A percentile compares a stretch with the other conserved stretches of the same genome.
phyloP scores from a whole-genome alignment of 257 asterid species.

The Agastache rugosa region DNA sequence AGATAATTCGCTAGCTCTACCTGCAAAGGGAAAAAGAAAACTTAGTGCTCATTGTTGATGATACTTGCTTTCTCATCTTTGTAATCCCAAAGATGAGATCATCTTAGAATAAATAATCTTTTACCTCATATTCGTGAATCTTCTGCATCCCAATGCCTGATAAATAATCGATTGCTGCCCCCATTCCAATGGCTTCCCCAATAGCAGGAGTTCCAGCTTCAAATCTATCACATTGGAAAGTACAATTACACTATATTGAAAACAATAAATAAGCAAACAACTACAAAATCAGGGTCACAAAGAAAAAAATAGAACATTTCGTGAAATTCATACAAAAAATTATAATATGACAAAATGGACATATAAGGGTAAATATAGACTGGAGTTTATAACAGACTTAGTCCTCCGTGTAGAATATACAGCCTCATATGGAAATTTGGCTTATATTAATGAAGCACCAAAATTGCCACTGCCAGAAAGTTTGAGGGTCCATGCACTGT shows the following conservation, averaged over 20 bases:
- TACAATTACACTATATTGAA: constrained; percentile 13
- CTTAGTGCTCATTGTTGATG: too few relatives aligned
- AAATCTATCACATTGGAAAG: constrained; percentile 56
- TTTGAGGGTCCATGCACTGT: background rate
- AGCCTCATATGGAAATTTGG: background rate
- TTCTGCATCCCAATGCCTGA: constrained; percentile 88
- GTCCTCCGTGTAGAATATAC: background rate
- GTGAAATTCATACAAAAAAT: background rate
- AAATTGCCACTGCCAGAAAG: background rate
- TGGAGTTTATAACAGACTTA: background rate
- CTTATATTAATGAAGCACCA: background rate
- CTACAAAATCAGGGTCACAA: background rate
- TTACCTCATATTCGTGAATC: constrained; percentile 92
- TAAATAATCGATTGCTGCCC: constrained; percentile 89
- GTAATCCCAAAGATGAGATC: too few relatives aligned
- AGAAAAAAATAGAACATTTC: constrained; percentile 1
- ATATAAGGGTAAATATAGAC: background rate
- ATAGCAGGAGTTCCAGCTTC: constrained; percentile 99
- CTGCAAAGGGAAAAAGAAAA: constrained; percentile 43
- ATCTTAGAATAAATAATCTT: background rate
- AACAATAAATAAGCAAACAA: constrained; percentile 23
- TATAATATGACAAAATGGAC: background rate
- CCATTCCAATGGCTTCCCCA: constrained; percentile 92
- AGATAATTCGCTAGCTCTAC: constrained; percentile 72
- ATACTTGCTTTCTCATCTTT: too few relatives aligned